Evolutionary conservation across 148 eudicot genomes (phyloP).

Genomic region (Polygonum aviculare): DNA sequence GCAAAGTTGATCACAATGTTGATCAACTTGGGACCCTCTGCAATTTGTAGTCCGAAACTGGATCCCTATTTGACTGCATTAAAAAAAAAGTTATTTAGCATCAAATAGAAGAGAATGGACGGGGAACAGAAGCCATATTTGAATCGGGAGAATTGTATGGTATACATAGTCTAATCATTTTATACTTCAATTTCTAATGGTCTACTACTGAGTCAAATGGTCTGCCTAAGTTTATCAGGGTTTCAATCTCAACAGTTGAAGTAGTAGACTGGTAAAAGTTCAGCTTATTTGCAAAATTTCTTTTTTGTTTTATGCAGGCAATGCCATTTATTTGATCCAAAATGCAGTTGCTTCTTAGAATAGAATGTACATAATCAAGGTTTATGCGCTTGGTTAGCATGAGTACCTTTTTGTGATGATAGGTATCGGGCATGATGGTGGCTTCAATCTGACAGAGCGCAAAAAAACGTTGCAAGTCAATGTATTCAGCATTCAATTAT

Average conservation of each 20-base stretch:
- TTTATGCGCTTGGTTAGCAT: background rate
- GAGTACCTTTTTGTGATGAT: constrained; percentile 71
- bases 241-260: background rate
- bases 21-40: no score
- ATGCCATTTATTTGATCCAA: background rate
- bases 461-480: background rate
- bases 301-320: background rate
- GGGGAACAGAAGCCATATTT: no score
- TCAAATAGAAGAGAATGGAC: no score
- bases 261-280: background rate
- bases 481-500: background rate
- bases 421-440: constrained; percentile 85
- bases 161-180: no score
- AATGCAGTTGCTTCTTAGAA: background rate
- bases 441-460: constrained; percentile 61
- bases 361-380: background rate
- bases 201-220: no score
- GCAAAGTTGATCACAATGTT: no score
- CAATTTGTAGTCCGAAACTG: no score
- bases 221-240: background rate
- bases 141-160: no score
- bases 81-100: no score
- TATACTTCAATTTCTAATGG: no score
- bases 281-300: background rate
- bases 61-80: no score